Evolutionary conservation across 176 grass and related monocot species (phyloP).

Genomic region (Eragrostis nindensis): DNA sequence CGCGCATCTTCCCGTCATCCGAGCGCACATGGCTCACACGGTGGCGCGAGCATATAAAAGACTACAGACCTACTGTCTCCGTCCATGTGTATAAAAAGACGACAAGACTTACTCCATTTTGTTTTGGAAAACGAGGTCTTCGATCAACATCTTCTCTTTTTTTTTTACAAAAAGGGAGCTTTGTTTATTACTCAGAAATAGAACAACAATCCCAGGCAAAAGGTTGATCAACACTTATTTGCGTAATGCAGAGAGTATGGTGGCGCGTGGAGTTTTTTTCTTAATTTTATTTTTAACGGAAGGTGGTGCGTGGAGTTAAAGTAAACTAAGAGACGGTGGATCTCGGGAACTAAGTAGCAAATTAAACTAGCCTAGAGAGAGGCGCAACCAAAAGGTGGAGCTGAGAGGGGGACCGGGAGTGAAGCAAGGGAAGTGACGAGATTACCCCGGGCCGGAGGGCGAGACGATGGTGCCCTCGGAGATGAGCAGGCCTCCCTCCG

Average conservation of each 20-base stretch:
- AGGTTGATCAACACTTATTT: no score
- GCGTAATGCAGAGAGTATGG: no score
- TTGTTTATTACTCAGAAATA: no score
- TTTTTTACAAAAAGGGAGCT: no score
- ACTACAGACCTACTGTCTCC: background rate
- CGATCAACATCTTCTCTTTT: background rate
- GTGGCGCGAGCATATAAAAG: background rate
- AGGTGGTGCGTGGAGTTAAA: background rate
- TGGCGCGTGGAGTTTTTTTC: background rate
- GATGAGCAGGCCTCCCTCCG: conserved; percentile 84
- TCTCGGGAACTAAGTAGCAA: background rate
- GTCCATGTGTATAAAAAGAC: background rate
- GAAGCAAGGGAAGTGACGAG: conserved; percentile 17
- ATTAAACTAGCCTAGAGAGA: background rate
- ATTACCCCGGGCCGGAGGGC: conserved; percentile 74
- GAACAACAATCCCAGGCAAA: no score
- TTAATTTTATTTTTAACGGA: no score
- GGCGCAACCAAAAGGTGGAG: background rate
- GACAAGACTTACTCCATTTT: background rate
- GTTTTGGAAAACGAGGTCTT: background rate
- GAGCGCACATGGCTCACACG: background rate
- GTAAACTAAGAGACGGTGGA: background rate
- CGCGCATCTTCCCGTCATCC: background rate
- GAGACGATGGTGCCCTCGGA: conserved; percentile 82
- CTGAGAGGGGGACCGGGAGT: background rate